Evolutionary conservation across 352 stramenopile species (phyloP).

Genomic region (Globisporangium carolinianum): DNA sequence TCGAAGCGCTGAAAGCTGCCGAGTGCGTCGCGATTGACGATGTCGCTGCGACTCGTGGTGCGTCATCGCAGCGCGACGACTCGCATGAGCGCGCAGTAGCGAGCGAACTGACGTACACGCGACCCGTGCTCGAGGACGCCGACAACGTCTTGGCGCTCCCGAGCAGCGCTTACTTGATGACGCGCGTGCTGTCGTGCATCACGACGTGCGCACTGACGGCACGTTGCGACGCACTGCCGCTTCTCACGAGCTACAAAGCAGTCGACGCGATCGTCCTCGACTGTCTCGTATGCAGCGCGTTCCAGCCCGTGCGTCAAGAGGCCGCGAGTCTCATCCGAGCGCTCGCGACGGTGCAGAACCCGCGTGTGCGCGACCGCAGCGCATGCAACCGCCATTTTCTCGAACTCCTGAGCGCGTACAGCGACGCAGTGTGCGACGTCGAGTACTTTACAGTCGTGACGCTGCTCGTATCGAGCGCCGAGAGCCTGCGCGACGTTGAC

Average conservation of each 20-base stretch:
- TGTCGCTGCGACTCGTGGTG: too few species aligned
- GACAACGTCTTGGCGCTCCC: constrained; percentile 45
- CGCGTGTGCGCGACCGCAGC: constrained; percentile 32
- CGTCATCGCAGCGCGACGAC: neutral
- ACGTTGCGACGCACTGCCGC: constrained; percentile 19
- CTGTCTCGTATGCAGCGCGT: constrained; percentile 37
- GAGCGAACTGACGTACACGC: constrained; percentile 25
- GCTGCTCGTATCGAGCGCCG: constrained; percentile 39
- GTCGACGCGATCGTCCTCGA: constrained; percentile 35
- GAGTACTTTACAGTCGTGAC: constrained; percentile 66
- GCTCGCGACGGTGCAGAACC: constrained; percentile 39
- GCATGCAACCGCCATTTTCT: constrained; percentile 44
- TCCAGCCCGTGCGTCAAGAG: constrained; percentile 41
- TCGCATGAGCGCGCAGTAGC: constrained; percentile 11
- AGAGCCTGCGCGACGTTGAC: constrained; percentile 33
- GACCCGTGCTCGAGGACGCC: constrained; percentile 31
- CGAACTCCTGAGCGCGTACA: constrained; percentile 38
- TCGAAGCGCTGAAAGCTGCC: constrained; percentile 25
- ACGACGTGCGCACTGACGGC: constrained; percentile 27
- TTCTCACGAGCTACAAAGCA: constrained; percentile 31
- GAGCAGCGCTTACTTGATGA: constrained; percentile 51
- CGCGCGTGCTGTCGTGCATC: constrained; percentile 42
- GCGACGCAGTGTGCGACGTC: constrained; percentile 27
- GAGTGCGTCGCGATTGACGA: constrained; percentile 7
- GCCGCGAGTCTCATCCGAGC: constrained; percentile 35